Conservation (phyloP, 106 monocot species). For the Vanilla planifolia region DNA sequence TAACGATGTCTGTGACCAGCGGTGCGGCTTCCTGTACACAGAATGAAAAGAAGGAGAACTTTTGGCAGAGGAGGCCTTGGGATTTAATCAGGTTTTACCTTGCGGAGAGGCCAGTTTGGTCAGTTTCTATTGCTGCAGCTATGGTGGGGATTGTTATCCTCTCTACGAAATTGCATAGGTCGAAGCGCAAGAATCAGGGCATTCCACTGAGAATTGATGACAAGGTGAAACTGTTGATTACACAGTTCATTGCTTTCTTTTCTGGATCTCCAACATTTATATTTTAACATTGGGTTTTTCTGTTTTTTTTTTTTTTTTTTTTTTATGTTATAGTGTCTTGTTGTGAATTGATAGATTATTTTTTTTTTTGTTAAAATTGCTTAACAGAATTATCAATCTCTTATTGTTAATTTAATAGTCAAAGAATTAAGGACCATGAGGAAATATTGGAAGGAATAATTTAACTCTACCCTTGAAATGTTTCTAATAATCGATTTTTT, state of each 20-base stretch:
- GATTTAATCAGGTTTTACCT: slow-evolving; percentile 40
- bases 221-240: slow-evolving; percentile 29
- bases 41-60: slow-evolving; percentile 23
- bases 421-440: too few species aligned
- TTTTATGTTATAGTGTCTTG: too few species aligned
- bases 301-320: too few species aligned
- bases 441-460: too few species aligned
- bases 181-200: slow-evolving; percentile 31
- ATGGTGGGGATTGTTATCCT: slow-evolving; percentile 43
- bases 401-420: too few species aligned
- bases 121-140: slow-evolving; percentile 42
- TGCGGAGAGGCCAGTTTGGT: slow-evolving; percentile 43
- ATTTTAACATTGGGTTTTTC: too few species aligned
- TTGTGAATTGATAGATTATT: too few species aligned
- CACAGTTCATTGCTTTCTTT: background rate
- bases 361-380: too few species aligned
- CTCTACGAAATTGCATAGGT: slow-evolving; percentile 41
- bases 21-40: slow-evolving; percentile 1
- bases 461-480: too few species aligned
- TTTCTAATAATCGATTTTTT: too few species aligned
- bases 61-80: slow-evolving; percentile 66
- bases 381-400: too few species aligned
- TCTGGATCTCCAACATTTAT: background rate
- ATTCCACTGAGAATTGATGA: slow-evolving; percentile 41
- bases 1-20: slow-evolving; percentile 3